phyloP scores from a whole-genome alignment of 1,284 basidiomycete species.

The Cutaneotrichosporon curvatum region DNA sequence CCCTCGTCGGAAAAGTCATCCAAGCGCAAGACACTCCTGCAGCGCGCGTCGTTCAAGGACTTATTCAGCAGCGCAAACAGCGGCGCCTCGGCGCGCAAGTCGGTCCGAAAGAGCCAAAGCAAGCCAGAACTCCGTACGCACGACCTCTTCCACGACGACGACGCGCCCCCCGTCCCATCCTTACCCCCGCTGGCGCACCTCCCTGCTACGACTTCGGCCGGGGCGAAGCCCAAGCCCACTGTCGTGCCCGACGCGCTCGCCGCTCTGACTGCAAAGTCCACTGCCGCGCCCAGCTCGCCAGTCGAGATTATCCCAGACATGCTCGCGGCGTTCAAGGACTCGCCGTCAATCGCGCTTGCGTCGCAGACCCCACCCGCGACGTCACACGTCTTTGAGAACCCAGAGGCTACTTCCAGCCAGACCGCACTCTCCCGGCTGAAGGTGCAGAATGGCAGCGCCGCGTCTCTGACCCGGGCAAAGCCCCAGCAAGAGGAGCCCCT shows the following conservation, averaged over 20 bases:
- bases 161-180: constrained; percentile 6
- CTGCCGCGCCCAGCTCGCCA: not conserved
- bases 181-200: constrained; percentile 1
- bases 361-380: too few relatives aligned
- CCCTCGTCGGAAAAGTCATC: not conserved
- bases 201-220: not conserved
- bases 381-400: too few relatives aligned
- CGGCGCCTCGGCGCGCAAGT: not conserved
- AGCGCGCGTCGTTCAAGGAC: constrained; percentile 10
- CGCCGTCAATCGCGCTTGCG: too few relatives aligned
- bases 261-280: constrained; percentile 8
- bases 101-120: constrained; percentile 11
- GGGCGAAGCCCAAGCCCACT: not conserved
- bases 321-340: constrained; percentile 12
- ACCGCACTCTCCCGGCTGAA: too few relatives aligned
- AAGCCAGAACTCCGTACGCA: constrained; percentile 10
- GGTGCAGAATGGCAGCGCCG: too few relatives aligned
- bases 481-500: too few relatives aligned
- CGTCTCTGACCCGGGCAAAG: too few relatives aligned
- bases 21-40: constrained; percentile 8
- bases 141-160: constrained; percentile 2
- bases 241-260: constrained; percentile 17
- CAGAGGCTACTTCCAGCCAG: too few relatives aligned
- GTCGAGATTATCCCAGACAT: constrained; percentile 18
- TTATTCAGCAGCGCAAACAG: constrained; percentile 6